These are phyloP conservation scores for Mangifera indica DNA, from an alignment of 345 rosid species.

Conservation along the genomic window DNA sequence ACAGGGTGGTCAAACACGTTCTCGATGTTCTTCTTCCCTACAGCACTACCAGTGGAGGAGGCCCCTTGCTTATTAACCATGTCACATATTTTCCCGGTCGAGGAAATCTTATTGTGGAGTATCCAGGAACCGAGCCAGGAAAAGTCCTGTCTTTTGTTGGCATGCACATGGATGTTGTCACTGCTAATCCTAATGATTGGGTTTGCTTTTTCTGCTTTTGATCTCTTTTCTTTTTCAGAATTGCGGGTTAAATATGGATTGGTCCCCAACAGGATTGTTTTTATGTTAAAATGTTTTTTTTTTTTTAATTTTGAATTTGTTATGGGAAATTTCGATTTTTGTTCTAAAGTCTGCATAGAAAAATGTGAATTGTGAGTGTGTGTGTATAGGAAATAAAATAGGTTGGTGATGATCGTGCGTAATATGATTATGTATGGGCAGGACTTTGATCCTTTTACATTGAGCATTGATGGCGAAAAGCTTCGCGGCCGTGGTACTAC, in stretches of 20 bases:
- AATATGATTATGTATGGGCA: constrained; percentile 26
- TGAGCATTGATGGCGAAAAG: constrained; percentile 86
- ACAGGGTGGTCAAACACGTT: constrained; percentile 74
- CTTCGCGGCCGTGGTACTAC: constrained; percentile 96
- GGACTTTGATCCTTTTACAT: constrained; percentile 93
- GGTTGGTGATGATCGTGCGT: constrained; percentile 2
- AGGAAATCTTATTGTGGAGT: constrained; percentile 94
- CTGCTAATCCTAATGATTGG: constrained; percentile 93
- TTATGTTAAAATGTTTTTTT: neutral
- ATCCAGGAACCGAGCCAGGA: constrained; percentile 86
- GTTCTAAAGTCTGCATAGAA: neutral
- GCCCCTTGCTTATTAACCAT: constrained; percentile 75
- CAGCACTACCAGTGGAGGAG: constrained; percentile 82
- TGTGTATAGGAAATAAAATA: neutral
- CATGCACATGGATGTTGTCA: constrained; percentile 99
- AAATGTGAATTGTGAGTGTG: neutral
- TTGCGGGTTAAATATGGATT: no score
- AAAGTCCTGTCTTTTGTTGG: constrained; percentile 95
- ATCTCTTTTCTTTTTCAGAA: no score
- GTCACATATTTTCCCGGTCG: constrained; percentile 66
- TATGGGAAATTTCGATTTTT: neutral
- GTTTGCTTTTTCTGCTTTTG: constrained; percentile 31
- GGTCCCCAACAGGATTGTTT: no score
- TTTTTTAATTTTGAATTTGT: neutral
- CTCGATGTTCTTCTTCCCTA: constrained; percentile 70